Evolutionary conservation across 495 filamentous ascomycete genomes (phyloP), one percentile per base, ranked within the genome.

Genomic region (Aspergillus saccharolyticus): DNA sequence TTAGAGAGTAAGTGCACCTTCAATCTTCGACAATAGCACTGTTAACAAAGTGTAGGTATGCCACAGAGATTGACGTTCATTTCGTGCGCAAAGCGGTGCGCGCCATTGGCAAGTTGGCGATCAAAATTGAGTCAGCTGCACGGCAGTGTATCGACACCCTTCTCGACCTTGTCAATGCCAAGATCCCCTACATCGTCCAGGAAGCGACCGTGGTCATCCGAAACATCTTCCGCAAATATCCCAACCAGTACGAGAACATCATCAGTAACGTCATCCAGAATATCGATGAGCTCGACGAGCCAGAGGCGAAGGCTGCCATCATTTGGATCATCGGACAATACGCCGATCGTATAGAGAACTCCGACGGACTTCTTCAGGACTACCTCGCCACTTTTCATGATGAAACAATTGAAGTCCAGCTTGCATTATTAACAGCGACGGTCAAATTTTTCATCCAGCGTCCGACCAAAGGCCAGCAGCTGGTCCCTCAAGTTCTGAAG

Each of bases 261-360:
- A 99, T 99, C 70, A 85, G 86, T 15, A 90, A 91, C 7, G 83
- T 99, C 1, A 97, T 96, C 74, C 89, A 96, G 72, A 91, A 99
- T 68, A 83, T 99, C 42, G 94, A 99, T 75, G 93, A 90, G 7
- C 81, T 99, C 22, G 94, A 99, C 67, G 94, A 99, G 69, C 94
- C 94, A n/a, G 94, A 99, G 68, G 94, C 94, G 42, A 99, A 97
- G 70, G 90, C 93, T 4, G 94, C 94, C n/a, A 93, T 99, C 83
- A 95, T 99, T 59, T 99, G 94, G 94, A 91, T 99, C 54, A 97
- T 99, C 64, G 94, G 94, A 2, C 90, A 99, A 64, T 99, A 99
- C 68, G 95, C 94, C 8, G 89, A 91, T 65, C 86, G 94, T 17
- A 99, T 99, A 63, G 92, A 97, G 60, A 97, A 97, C 70, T 90